These are phyloP conservation scores for Penicillium sp. DNA, from an alignment of 2,329 filamentous ascomycete genomes.

Conservation along the genomic window DNA sequence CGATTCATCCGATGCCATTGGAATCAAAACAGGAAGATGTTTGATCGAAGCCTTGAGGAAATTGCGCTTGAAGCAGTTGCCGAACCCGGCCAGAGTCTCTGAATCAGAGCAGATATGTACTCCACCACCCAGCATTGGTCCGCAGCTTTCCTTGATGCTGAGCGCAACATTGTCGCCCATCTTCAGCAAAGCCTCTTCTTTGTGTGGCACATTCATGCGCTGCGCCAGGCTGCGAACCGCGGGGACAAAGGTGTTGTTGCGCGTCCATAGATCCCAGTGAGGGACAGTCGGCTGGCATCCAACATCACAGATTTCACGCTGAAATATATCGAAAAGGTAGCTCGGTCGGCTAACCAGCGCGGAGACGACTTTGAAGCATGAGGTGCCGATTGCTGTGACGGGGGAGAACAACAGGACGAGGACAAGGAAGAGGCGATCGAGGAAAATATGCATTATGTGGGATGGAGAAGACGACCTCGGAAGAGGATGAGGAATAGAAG, in stretches of 20 bases:
- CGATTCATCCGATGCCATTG: conserved; percentile 31
- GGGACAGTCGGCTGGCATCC: conserved; percentile 35
- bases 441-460: conserved; percentile 21
- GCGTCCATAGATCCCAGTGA: conserved; percentile 39
- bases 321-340: conserved; percentile 33
- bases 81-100: conserved; percentile 32
- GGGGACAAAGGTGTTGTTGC: conserved; percentile 35
- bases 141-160: conserved; percentile 33
- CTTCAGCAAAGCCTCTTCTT: conserved; percentile 31
- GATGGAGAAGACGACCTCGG: not conserved
- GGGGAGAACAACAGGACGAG: conserved; percentile 18
- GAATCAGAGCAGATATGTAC: conserved; percentile 34
- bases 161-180: conserved; percentile 37
- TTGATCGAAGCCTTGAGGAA: conserved; percentile 32
- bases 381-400: conserved; percentile 49
- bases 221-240: conserved; percentile 34
- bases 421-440: conserved; percentile 18
- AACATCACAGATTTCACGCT: conserved; percentile 33
- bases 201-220: conserved; percentile 29
- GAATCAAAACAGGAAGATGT: conserved; percentile 29
- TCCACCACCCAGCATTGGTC: conserved; percentile 29
- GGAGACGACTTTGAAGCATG: conserved; percentile 83
- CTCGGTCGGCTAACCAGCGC: conserved; percentile 46
- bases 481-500: conserved; percentile 13
- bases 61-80: conserved; percentile 35